These are phyloP conservation scores for Williopsis jadinii DNA, from an alignment of 1,139 yeast genomes.

Conservation along the genomic window DNA sequence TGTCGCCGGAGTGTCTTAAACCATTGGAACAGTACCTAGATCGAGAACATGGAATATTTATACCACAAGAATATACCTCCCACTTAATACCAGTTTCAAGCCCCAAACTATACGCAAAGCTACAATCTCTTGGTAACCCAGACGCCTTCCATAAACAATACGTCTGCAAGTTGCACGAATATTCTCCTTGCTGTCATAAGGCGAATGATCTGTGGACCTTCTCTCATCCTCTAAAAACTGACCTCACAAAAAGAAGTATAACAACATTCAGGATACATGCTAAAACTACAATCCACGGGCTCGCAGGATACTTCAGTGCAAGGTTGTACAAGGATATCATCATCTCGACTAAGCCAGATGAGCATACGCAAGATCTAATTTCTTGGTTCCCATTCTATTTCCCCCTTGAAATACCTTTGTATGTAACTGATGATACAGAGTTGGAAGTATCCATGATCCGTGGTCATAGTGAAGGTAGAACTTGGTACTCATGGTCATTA, in stretches of 20 bases:
- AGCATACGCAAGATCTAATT: slow-evolving; percentile 45
- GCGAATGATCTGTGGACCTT: slow-evolving; percentile 48
- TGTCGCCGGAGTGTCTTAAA: slow-evolving; percentile 69
- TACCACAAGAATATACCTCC: slow-evolving; percentile 59
- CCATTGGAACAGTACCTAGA: slow-evolving; percentile 25
- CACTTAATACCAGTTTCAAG: slow-evolving; percentile 61
- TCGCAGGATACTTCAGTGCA: slow-evolving; percentile 71
- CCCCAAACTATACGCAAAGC: slow-evolving; percentile 37
- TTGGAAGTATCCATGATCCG: slow-evolving; percentile 41
- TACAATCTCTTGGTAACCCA: slow-evolving; percentile 21
- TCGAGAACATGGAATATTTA: slow-evolving; percentile 30
- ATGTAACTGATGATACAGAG: slow-evolving; percentile 45
- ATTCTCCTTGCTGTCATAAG: slow-evolving; percentile 36
- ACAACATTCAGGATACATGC: slow-evolving; percentile 30
- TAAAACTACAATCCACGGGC: slow-evolving; percentile 57
- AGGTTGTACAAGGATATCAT: slow-evolving; percentile 50
- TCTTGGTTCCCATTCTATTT: slow-evolving; percentile 76
- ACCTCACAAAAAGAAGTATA: slow-evolving; percentile 25
- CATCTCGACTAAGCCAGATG: slow-evolving; percentile 49
- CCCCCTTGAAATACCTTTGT: slow-evolving; percentile 50
- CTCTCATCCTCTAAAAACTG: slow-evolving; percentile 33
- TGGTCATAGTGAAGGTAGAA: slow-evolving; percentile 30
- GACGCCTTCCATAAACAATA: slow-evolving; percentile 43
- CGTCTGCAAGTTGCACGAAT: slow-evolving; percentile 50
- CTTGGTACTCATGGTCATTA: slow-evolving; percentile 74